Conservation (phyloP, 805 yeast genomes). For the Tetrapisispora pingtungensis region DNA sequence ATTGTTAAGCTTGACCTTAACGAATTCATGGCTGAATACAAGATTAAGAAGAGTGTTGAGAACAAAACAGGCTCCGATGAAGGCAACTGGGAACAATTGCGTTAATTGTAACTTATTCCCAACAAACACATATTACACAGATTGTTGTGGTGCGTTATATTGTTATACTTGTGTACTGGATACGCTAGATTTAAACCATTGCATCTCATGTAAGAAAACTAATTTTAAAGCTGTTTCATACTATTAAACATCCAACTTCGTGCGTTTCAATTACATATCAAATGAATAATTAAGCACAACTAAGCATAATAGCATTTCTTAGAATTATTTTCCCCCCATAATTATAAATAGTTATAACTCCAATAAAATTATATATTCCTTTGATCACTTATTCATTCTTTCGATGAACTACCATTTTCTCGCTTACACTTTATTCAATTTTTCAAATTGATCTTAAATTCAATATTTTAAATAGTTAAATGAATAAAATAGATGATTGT, state of each 20-base stretch:
- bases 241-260: conserved; percentile 4
- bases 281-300: too few relatives aligned
- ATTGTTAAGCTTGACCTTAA: conserved; percentile 14
- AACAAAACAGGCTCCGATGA: not conserved
- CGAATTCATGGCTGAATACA: conserved; percentile 6
- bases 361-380: too few relatives aligned
- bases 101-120: conserved; percentile 15
- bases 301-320: too few relatives aligned
- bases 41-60: not conserved
- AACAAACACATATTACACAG: conserved; percentile 12
- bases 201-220: not conserved
- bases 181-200: not conserved
- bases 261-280: too few relatives aligned
- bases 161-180: conserved; percentile 17
- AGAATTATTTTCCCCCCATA: too few relatives aligned
- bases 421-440: too few relatives aligned
- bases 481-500: too few relatives aligned
- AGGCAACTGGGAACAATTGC: conserved; percentile 4
- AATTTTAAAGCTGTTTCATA: conserved; percentile 2
- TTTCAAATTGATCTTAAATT: too few relatives aligned
- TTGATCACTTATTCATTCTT: too few relatives aligned
- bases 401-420: too few relatives aligned
- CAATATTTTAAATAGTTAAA: too few relatives aligned
- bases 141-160: conserved; percentile 13
- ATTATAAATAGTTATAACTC: too few relatives aligned